Evolutionary conservation across 345 rosid genomes (phyloP), one percentile per base, ranked within the genome.

Genomic region (Lenwebbia sp.): DNA sequence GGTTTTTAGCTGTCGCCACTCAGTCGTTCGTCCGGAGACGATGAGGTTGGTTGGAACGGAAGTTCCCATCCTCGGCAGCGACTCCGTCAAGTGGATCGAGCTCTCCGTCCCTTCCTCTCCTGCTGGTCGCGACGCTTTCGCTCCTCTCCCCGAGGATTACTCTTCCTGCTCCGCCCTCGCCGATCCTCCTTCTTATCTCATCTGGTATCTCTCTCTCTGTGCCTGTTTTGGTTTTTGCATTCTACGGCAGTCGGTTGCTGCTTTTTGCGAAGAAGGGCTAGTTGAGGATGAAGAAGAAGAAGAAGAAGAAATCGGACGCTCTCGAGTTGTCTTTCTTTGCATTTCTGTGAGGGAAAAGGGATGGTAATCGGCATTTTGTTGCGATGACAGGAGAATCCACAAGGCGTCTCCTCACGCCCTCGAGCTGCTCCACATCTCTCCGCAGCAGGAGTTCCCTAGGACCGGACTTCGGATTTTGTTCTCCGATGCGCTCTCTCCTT

Each of bases 1-100:
- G 83, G 83, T 25, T 82, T 0, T 28, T 7, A 13, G 54, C 0
- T 3, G 54, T 10, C 11, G 83, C 28, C 10, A 15, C 28, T 2
- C 33, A 22, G 53, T 44, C 30, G 13, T 10, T 44, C 78, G 25
- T 19, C 25, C 47, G 83, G 84, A 40, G 84, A 52, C 40, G 37
- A 83, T 76, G 89, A 83, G 82, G 23, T 83, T 90, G 85, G 91
- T 85, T 54, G 98, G 99, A 41, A 88, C 88, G 90, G 99, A 96
- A 78, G 96, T 97, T 82, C 98, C 98, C 30, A 85, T 94, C 78
- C 83, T 88, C 56, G 94, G 97, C 87, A 91, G 92, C 88, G 96
- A 93, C 85, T 90, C 93, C 85, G 84, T 96, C 88, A 92, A 89
- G 75, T 96, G 96, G 96, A 78, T 92, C 50, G 93, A 93, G n/a